Evolutionary conservation across 2,329 filamentous ascomycete species (phyloP).

Genomic region (Polychaeton citri): DNA sequence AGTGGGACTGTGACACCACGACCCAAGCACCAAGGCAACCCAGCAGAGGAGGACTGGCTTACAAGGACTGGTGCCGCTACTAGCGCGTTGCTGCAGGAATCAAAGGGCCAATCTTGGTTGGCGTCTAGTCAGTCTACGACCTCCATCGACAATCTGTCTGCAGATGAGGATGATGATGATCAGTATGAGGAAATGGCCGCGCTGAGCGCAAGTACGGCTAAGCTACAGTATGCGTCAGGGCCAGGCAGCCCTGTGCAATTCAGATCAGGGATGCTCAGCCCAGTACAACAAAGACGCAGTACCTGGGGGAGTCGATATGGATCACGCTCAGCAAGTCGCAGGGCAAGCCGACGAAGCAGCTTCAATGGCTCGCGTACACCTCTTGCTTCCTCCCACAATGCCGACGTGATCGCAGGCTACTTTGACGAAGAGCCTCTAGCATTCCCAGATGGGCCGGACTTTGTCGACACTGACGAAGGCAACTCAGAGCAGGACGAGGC

Average conservation of each 20-base stretch:
- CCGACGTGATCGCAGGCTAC: constrained; percentile 12
- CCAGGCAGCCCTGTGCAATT: background rate
- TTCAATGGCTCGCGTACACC: constrained; percentile 25
- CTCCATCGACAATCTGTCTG: constrained; percentile 27
- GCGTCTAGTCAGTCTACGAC: constrained; percentile 43
- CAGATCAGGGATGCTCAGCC: background rate
- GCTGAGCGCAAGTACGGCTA: constrained; percentile 12
- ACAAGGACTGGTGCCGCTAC: constrained; percentile 45
- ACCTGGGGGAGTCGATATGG: constrained; percentile 20
- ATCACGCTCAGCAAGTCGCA: constrained; percentile 25
- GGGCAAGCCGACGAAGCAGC: constrained; percentile 27
- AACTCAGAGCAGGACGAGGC: constrained; percentile 36
- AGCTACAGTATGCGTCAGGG: constrained; percentile 5
- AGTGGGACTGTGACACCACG: constrained; percentile 8
- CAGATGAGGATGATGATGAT: constrained; percentile 20
- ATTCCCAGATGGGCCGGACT: constrained; percentile 31
- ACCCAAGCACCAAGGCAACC: constrained; percentile 2
- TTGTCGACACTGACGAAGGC: constrained; percentile 32
- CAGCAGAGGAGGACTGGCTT: constrained; percentile 42
- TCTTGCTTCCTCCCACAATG: constrained; percentile 3
- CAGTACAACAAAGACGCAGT: background rate
- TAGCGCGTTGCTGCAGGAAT: constrained; percentile 43
- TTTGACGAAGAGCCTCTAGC: constrained; percentile 14
- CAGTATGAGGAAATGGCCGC: constrained; percentile 22
- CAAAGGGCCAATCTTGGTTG: constrained; percentile 51